phyloP scores from a whole-genome alignment of 495 filamentous ascomycete genomes.

The Talaromyces adpressus region DNA sequence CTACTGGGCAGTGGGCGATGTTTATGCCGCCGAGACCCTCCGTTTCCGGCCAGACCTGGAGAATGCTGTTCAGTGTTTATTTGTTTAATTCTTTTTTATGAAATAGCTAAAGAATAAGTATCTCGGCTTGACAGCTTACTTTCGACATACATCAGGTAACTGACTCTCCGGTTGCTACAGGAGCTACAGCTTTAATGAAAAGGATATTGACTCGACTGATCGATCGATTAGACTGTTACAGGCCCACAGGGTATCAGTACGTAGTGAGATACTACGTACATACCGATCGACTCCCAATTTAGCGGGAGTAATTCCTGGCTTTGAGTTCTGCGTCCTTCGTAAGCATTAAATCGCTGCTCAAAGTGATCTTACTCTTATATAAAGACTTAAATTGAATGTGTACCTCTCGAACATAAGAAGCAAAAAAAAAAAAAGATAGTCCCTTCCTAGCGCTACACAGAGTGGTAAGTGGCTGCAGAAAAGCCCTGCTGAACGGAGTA shows the following conservation, averaged over 20 bases:
- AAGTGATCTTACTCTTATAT: background rate
- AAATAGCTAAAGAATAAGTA: too few species aligned
- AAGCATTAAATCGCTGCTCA: background rate
- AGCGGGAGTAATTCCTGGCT: background rate
- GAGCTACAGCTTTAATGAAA: background rate
- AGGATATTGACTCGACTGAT: background rate
- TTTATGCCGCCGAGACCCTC: background rate
- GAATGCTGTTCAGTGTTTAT: background rate
- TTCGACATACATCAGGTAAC: too few species aligned
- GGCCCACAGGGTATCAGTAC: background rate
- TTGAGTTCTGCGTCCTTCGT: background rate
- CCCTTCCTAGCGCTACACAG: background rate
- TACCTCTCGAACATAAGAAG: background rate
- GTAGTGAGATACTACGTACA: background rate
- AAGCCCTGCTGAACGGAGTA: background rate
- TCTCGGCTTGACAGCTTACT: background rate
- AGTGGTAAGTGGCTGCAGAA: background rate
- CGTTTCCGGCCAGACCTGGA: background rate
- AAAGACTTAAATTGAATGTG: background rate
- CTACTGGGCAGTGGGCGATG: background rate
- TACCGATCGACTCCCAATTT: background rate
- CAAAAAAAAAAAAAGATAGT: background rate
- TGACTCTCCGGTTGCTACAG: too few species aligned
- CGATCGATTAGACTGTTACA: background rate
- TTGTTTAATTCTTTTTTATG: background rate